Percentiles rank a stretch among this genome's conserved stretches.
Conservation (phyloP, 352 stramenopile genomes). For the Phytopythium cucurbitacearum region DNA sequence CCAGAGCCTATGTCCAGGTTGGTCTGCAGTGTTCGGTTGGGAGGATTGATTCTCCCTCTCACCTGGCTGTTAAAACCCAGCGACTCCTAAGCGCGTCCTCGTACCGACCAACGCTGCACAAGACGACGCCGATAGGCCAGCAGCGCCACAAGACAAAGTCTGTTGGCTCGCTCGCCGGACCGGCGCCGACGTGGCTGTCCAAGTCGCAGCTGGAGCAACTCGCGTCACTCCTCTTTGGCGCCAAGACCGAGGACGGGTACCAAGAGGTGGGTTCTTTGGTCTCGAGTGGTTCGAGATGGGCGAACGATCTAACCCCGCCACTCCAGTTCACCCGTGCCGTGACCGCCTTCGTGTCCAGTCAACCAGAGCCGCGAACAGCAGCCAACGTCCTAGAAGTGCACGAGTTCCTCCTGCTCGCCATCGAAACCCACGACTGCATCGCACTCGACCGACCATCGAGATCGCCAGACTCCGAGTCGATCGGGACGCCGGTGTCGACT, state of each 20-base stretch:
- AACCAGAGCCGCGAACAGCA: constrained; percentile 18
- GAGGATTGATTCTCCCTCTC: background rate
- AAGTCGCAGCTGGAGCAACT: constrained; percentile 39
- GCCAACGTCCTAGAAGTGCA: constrained; percentile 29
- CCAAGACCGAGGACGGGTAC: constrained; percentile 40
- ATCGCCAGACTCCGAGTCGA: constrained; percentile 3
- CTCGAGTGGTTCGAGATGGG: background rate
- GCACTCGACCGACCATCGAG: constrained; percentile 6
- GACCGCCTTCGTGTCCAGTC: constrained; percentile 26
- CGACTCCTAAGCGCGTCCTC: constrained; percentile 11
- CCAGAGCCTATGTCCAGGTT: constrained; percentile 41
- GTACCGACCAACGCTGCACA: constrained; percentile 27
- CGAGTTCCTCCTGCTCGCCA: constrained; percentile 41
- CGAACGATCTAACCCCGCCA: constrained; percentile 1
- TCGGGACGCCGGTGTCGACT: constrained; percentile 10
- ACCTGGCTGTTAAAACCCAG: constrained; percentile 8
- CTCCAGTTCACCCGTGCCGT: constrained; percentile 42
- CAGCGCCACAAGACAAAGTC: background rate
- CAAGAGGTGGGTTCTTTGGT: constrained; percentile 25
- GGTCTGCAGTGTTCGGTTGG: too few relatives aligned
- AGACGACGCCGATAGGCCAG: constrained; percentile 6
- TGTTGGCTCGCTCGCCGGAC: constrained; percentile 5
- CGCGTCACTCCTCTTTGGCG: constrained; percentile 37
- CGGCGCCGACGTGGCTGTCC: constrained; percentile 38
- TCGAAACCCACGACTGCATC: constrained; percentile 32